These are phyloP conservation scores for Rostrohypoxylon terebratum DNA, from an alignment of 495 filamentous ascomycete genomes.

Conservation along the genomic window DNA sequence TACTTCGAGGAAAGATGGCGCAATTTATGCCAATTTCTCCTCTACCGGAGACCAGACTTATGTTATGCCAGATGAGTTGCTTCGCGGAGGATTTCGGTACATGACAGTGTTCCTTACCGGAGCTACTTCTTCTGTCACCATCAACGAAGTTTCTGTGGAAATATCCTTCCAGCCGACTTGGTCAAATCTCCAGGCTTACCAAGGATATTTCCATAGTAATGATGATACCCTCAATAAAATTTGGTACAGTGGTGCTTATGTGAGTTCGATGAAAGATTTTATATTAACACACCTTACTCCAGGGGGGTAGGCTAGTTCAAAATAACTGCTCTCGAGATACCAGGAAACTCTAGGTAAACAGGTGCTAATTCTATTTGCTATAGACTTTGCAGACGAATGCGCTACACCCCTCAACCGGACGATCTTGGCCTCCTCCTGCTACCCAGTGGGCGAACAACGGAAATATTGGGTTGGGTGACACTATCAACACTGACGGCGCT, in stretches of 20 bases:
- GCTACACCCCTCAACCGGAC: conserved; percentile 65
- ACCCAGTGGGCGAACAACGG: conserved; percentile 69
- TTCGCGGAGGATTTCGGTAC: conserved; percentile 72
- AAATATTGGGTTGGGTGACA: conserved; percentile 55
- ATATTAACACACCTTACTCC: not conserved
- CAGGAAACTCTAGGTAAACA: not conserved
- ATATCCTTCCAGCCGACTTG: conserved; percentile 72
- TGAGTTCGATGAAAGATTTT: conserved; percentile 19
- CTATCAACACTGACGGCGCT: conserved; percentile 64
- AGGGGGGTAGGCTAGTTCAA: not conserved
- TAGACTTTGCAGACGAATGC: conserved; percentile 69
- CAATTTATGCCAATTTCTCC: conserved; percentile 65
- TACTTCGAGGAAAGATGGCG: conserved; percentile 64
- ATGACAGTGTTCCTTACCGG: conserved; percentile 66
- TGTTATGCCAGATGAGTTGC: conserved; percentile 63
- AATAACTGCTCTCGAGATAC: not conserved
- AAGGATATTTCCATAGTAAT: conserved; percentile 71
- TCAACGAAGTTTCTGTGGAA: conserved; percentile 61
- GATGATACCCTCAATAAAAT: conserved; percentile 70
- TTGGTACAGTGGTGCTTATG: conserved; percentile 72
- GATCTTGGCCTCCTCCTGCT: conserved; percentile 61
- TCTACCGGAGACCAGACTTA: conserved; percentile 56
- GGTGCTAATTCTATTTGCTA: conserved; percentile 8
- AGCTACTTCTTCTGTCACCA: conserved; percentile 49
- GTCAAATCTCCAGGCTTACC: conserved; percentile 71